Conservation (phyloP, 2,329 filamentous ascomycete genomes). For the Apiospora arundinis region DNA sequence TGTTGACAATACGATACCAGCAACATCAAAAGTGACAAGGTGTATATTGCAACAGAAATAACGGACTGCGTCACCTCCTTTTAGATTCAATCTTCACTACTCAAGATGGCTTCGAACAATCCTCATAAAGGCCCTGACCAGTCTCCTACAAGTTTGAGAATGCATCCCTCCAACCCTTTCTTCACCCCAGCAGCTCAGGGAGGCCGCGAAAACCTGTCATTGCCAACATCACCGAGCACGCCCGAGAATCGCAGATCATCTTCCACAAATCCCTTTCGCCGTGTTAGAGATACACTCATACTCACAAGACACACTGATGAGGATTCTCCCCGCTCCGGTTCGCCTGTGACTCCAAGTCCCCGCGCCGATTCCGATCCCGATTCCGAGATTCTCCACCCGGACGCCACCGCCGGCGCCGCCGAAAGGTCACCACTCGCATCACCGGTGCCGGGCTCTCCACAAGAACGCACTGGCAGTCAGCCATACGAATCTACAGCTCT, state of each 20-base stretch:
- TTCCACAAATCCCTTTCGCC: constrained; percentile 2
- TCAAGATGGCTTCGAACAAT: too few species aligned
- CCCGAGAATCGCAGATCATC: neutral
- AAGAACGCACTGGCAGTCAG: neutral
- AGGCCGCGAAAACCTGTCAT: neutral
- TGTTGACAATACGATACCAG: neutral
- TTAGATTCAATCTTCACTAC: neutral
- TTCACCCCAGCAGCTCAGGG: neutral
- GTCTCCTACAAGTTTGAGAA: neutral
- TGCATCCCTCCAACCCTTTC: constrained; percentile 10
- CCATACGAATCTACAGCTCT: neutral
- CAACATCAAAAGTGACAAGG: neutral
- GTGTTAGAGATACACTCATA: neutral
- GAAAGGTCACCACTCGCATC: neutral
- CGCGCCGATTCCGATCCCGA: neutral
- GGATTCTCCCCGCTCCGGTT: neutral
- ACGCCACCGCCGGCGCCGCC: neutral
- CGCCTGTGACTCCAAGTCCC: neutral
- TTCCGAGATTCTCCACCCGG: neutral
- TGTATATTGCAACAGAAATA: neutral
- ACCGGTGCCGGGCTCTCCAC: neutral
- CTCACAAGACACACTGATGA: neutral
- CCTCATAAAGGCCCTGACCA: neutral
- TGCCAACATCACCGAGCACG: neutral
- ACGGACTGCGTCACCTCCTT: neutral